phyloP scores from a whole-genome alignment of 768 basidiomycete genomes.

The Coprinopsis sp. region DNA sequence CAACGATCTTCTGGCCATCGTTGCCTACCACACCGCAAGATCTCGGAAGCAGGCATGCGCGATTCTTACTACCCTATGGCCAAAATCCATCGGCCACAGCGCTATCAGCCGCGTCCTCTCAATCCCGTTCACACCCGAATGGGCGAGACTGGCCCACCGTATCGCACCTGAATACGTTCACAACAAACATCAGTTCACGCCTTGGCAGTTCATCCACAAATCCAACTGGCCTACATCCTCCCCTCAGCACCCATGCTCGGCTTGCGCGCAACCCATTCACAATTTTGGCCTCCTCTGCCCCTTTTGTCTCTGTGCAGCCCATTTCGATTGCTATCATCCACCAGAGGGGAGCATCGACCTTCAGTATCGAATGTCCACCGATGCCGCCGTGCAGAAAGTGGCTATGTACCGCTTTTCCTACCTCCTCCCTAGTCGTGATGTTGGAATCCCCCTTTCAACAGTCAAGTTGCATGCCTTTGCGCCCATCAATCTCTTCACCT shows the following conservation, averaged over 20 bases:
- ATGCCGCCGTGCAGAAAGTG: constrained; percentile 46
- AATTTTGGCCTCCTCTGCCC: constrained; percentile 75
- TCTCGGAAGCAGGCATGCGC: constrained; percentile 52
- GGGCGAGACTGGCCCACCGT: neutral
- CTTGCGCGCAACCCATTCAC: constrained; percentile 47
- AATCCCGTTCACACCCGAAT: constrained; percentile 4
- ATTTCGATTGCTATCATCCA: constrained; percentile 77
- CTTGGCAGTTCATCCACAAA: constrained; percentile 51
- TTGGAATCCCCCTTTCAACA: constrained; percentile 12
- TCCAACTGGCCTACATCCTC: constrained; percentile 20
- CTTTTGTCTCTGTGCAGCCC: constrained; percentile 63
- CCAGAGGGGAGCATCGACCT: constrained; percentile 56
- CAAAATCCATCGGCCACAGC: constrained; percentile 63
- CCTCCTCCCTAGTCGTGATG: constrained; percentile 31
- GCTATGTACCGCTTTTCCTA: constrained; percentile 61
- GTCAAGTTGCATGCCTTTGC: constrained; percentile 48
- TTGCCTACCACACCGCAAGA: constrained; percentile 58
- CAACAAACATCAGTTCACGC: constrained; percentile 60
- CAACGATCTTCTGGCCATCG: constrained; percentile 65
- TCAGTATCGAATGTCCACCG: constrained; percentile 46
- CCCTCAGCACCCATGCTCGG: constrained; percentile 46
- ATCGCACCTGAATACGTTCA: constrained; percentile 21
- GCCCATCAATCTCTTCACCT: constrained; percentile 62
- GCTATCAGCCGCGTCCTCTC: constrained; percentile 52
- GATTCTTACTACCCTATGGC: constrained; percentile 61